Conservation (phyloP, 73 alveolate species). For the Diophrys appendiculata region DNA sequence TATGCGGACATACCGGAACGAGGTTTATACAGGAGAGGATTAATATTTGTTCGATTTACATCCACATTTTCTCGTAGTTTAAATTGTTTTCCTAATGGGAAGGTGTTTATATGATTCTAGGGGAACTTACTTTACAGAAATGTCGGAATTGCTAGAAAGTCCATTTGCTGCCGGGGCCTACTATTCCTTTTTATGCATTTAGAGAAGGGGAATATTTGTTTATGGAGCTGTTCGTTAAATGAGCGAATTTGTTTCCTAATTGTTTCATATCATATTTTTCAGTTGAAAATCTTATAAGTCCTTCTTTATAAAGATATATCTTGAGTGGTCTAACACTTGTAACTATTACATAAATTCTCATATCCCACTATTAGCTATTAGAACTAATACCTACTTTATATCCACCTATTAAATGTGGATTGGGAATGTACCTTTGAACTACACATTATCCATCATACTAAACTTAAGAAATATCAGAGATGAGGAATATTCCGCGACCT, state of each 20-base stretch:
- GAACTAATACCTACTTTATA: too few species aligned
- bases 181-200: conserved; percentile 46
- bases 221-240: conserved; percentile 56
- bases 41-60: conserved; percentile 43
- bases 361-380: too few species aligned
- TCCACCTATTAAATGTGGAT: conserved; percentile 48
- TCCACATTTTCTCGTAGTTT: conserved; percentile 35
- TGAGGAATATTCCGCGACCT: conserved; percentile 52
- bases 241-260: conserved; percentile 40
- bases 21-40: conserved; percentile 42
- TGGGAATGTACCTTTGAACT: conserved; percentile 53
- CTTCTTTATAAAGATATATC: conserved; percentile 55
- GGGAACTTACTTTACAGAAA: too few species aligned
- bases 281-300: conserved; percentile 49
- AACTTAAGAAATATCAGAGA: conserved; percentile 46
- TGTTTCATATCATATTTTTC: conserved; percentile 48
- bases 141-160: conserved; percentile 50
- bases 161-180: conserved; percentile 62
- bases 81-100: conserved; percentile 40
- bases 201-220: conserved; percentile 51
- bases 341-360: conserved; percentile 58
- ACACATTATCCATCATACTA: conserved; percentile 46
- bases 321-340: conserved; percentile 48
- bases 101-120: too few species aligned
- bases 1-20: conserved; percentile 25